Evolutionary conservation across 2,329 filamentous ascomycete genomes (phyloP).

Genomic region (Monilinia fructigena): DNA sequence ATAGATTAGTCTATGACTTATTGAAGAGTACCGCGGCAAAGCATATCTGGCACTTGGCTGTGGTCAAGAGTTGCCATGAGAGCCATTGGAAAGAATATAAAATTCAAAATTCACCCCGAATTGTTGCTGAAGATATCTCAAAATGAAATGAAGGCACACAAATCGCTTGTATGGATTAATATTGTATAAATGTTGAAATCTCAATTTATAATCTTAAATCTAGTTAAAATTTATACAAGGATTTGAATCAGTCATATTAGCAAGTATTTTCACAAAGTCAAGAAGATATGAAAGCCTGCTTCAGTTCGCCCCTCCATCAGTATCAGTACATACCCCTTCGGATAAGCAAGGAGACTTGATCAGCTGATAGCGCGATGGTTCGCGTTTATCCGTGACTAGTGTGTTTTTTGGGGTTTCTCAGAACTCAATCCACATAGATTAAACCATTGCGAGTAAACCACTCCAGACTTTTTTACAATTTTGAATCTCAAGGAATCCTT

Average conservation of each 20-base stretch:
- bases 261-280: neutral
- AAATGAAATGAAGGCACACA: neutral
- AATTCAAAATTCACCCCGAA: neutral
- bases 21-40: neutral
- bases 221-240: neutral
- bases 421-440: neutral
- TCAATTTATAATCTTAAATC: too few species aligned
- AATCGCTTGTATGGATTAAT: neutral
- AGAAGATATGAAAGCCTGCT: neutral
- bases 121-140: neutral
- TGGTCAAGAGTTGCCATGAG: neutral
- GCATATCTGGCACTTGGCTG: neutral
- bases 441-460: neutral
- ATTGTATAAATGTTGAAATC: neutral
- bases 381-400: neutral
- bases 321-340: neutral
- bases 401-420: neutral
- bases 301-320: neutral
- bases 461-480: neutral
- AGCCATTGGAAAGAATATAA: neutral
- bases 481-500: neutral
- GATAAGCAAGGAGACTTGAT: neutral
- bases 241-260: neutral
- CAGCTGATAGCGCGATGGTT: conserved; percentile 10
- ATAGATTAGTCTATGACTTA: neutral